These are phyloP conservation scores for Hypoxylon sp. DNA, from an alignment of 2,329 filamentous ascomycete genomes.

Conservation along the genomic window DNA sequence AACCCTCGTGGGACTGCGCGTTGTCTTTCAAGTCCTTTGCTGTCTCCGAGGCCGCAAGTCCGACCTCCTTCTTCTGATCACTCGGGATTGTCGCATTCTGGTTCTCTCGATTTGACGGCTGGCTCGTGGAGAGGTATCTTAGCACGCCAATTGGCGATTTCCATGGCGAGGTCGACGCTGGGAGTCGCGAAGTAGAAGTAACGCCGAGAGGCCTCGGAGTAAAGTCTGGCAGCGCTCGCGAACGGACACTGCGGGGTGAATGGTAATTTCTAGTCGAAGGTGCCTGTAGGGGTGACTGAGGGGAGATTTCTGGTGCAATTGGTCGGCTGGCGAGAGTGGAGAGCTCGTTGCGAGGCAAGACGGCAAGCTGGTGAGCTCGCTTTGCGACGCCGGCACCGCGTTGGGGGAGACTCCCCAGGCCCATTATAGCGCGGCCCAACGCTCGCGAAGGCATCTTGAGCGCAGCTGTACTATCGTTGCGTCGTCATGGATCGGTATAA, in stretches of 20 bases:
- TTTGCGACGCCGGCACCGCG: slow-evolving; percentile 57
- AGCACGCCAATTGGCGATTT: slow-evolving; percentile 32
- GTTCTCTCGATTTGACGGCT: slow-evolving; percentile 17
- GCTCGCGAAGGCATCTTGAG: slow-evolving; percentile 65
- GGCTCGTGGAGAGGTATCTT: slow-evolving; percentile 45
- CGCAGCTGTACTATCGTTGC: slow-evolving; percentile 43
- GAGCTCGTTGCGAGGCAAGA: slow-evolving; percentile 27
- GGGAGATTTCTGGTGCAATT: slow-evolving; percentile 16
- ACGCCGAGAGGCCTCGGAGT: slow-evolving; percentile 40
- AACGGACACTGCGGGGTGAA: slow-evolving; percentile 27
- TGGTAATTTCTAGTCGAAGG: slow-evolving; percentile 18
- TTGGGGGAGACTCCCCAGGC: slow-evolving; percentile 60
- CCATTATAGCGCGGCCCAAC: slow-evolving; percentile 63
- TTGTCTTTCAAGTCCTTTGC: slow-evolving; percentile 59
- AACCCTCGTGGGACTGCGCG: slow-evolving; percentile 71
- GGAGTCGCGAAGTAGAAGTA: slow-evolving; percentile 30
- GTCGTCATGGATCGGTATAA: slow-evolving; percentile 43
- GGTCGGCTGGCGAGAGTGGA: slow-evolving; percentile 24
- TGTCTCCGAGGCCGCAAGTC: slow-evolving; percentile 50
- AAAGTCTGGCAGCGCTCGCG: slow-evolving; percentile 31
- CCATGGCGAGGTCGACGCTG: slow-evolving; percentile 24
- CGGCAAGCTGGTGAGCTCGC: slow-evolving; percentile 41
- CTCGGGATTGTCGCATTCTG: slow-evolving; percentile 31
- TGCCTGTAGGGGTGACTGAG: slow-evolving; percentile 21
- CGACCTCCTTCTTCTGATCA: slow-evolving; percentile 27